A percentile compares a stretch with the other conserved stretches of the same genome.
Conservation (phyloP, 805 yeast species). For the Lachancea sp. region DNA sequence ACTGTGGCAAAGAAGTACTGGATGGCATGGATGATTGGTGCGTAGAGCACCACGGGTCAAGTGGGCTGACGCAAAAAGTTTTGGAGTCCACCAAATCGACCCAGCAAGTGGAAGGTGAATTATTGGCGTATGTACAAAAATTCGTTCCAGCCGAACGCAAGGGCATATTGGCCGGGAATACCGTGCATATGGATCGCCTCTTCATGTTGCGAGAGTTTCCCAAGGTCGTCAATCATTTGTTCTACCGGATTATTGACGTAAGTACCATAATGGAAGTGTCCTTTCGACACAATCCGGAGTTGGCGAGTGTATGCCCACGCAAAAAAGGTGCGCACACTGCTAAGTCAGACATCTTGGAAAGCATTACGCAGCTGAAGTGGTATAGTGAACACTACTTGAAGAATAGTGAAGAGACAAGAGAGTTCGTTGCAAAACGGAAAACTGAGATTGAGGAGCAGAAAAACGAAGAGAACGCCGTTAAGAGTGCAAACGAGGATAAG, state of each 20-base stretch:
- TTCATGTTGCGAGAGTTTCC: slow-evolving; percentile 86
- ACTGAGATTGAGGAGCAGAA: slow-evolving; percentile 4
- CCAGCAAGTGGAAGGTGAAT: slow-evolving; percentile 56
- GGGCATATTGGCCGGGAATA: slow-evolving; percentile 84
- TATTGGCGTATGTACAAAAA: slow-evolving; percentile 53
- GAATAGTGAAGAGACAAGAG: slow-evolving; percentile 16
- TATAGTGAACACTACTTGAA: slow-evolving; percentile 60
- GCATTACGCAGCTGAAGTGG: slow-evolving; percentile 78
- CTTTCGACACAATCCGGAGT: slow-evolving; percentile 62
- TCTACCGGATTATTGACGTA: slow-evolving; percentile 84
- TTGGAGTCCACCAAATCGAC: slow-evolving; percentile 47
- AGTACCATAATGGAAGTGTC: slow-evolving; percentile 80
- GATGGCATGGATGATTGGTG: slow-evolving; percentile 89
- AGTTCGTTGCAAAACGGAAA: slow-evolving; percentile 8
- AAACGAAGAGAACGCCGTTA: neutral
- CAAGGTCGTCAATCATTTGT: slow-evolving; percentile 48
- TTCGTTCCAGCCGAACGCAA: slow-evolving; percentile 45
- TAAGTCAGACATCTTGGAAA: slow-evolving; percentile 77
- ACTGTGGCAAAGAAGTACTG: slow-evolving; percentile 53
- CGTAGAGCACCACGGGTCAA: slow-evolving; percentile 63
- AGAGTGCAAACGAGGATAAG: neutral
- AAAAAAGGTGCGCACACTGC: slow-evolving; percentile 83
- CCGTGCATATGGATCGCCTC: slow-evolving; percentile 84
- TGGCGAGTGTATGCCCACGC: slow-evolving; percentile 51
- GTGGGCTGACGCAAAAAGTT: slow-evolving; percentile 74